phyloP scores from a whole-genome alignment of 2,329 filamentous ascomycete species.

The Pseudocercospora crystallina region DNA sequence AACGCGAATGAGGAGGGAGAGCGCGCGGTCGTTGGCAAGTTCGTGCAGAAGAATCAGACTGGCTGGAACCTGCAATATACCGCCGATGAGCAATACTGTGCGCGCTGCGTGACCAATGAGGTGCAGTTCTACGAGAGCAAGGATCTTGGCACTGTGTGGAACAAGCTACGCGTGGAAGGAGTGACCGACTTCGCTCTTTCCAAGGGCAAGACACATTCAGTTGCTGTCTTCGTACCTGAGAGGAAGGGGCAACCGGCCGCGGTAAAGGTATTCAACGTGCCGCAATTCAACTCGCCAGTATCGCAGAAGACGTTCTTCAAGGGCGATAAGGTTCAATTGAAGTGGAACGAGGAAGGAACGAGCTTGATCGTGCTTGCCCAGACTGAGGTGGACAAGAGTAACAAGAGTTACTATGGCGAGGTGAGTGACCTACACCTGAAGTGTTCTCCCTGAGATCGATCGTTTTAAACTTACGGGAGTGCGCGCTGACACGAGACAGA shows the following conservation, averaged over 20 bases:
- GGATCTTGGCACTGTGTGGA: conserved; percentile 85
- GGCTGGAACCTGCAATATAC: conserved; percentile 99
- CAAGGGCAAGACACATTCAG: conserved; percentile 83
- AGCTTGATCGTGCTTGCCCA: conserved; percentile 92
- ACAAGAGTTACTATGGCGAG: conserved; percentile 99
- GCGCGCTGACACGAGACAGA: conserved; percentile 40
- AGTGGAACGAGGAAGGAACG: conserved; percentile 93
- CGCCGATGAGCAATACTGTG: conserved; percentile 87
- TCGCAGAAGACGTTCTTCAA: conserved; percentile 99
- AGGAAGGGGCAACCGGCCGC: conserved; percentile 89
- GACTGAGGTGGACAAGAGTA: conserved; percentile 96
- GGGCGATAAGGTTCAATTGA: conserved; percentile 96
- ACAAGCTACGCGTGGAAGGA: conserved; percentile 90
- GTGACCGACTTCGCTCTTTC: conserved; percentile 86
- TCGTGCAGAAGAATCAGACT: conserved; percentile 92
- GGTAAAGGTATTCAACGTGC: conserved; percentile 92
- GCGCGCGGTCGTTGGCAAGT: conserved; percentile 73
- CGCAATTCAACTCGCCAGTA: conserved; percentile 76
- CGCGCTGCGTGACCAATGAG: conserved; percentile 92
- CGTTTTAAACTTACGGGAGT: too few relatives aligned
- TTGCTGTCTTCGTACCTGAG: conserved; percentile 94
- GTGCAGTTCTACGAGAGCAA: conserved; percentile 94
- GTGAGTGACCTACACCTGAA: too few relatives aligned
- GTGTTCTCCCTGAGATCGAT: too few relatives aligned
- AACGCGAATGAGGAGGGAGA: conserved; percentile 61